Evolutionary conservation across 2,329 filamentous ascomycete species (phyloP).

Genomic region (Cercospora sp.): DNA sequence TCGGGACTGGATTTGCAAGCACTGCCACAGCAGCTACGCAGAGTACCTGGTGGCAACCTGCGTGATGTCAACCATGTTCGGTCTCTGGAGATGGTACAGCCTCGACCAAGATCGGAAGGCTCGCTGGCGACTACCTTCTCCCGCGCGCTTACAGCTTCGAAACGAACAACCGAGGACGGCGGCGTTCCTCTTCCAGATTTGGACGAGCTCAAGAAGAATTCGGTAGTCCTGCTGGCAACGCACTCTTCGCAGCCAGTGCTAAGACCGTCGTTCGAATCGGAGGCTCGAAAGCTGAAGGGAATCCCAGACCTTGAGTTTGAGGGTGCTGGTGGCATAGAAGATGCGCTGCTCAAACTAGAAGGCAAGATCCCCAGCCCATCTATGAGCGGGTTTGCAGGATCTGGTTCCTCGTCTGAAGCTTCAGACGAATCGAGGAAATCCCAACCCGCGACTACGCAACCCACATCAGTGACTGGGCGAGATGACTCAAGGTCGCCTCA

Average conservation of each 20-base stretch:
- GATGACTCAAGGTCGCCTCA: slow-evolving; percentile 9
- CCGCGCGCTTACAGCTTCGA: slow-evolving; percentile 7
- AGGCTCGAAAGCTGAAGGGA: slow-evolving; percentile 81
- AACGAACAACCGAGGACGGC: slow-evolving; percentile 23
- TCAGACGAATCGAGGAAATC: slow-evolving; percentile 4
- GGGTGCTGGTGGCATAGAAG: slow-evolving; percentile 77
- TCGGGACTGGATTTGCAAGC: slow-evolving; percentile 41
- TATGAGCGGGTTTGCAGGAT: slow-evolving; percentile 16
- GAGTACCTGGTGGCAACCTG: slow-evolving; percentile 52
- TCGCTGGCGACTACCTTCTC: slow-evolving; percentile 26
- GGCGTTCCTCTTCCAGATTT: slow-evolving; percentile 16
- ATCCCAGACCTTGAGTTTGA: slow-evolving; percentile 70
- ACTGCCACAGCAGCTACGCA: slow-evolving; percentile 44
- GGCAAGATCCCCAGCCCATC: slow-evolving; percentile 54
- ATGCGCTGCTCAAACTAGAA: slow-evolving; percentile 88
- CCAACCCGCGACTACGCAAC: slow-evolving; percentile 5
- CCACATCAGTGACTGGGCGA: slow-evolving; percentile 8
- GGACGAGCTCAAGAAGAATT: slow-evolving; percentile 26
- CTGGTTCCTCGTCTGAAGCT: slow-evolving; percentile 1
- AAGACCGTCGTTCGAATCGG: slow-evolving; percentile 77
- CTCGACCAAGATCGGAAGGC: slow-evolving; percentile 47
- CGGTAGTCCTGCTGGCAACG: slow-evolving; percentile 49
- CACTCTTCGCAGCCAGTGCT: slow-evolving; percentile 58
- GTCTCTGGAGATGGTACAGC: slow-evolving; percentile 44
- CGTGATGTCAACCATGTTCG: slow-evolving; percentile 50